Conservation (phyloP, 2,329 filamentous ascomycete genomes). For the Hymenoscyphus scutula region DNA sequence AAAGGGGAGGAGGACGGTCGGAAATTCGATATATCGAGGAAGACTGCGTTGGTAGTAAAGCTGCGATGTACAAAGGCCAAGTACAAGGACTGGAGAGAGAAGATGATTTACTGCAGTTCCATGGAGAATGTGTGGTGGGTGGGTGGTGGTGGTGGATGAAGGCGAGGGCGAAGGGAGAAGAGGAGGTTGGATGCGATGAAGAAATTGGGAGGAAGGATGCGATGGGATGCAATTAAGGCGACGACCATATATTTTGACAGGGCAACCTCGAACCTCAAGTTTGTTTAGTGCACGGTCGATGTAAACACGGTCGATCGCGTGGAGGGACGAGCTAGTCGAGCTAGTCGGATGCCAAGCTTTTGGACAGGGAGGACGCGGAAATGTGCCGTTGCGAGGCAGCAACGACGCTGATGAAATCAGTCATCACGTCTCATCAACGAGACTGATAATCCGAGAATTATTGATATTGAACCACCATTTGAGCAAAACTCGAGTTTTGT, state of each 20-base stretch:
- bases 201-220: constrained; percentile 8
- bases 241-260: background rate
- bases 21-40: constrained; percentile 14
- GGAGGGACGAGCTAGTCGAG: background rate
- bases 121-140: constrained; percentile 14
- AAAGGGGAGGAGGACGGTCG: constrained; percentile 17
- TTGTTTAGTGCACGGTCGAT: background rate
- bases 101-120: constrained; percentile 14
- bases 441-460: background rate
- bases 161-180: constrained; percentile 6
- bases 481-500: background rate
- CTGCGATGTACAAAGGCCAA: constrained; percentile 15
- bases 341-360: background rate
- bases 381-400: background rate
- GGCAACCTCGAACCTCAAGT: constrained; percentile 6
- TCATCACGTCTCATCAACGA: background rate
- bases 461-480: background rate
- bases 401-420: background rate
- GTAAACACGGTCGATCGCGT: constrained; percentile 7
- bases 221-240: background rate
- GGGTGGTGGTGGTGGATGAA: background rate
- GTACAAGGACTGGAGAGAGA: constrained; percentile 12
- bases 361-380: background rate
- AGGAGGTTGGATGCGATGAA: constrained; percentile 15
- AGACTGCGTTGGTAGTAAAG: constrained; percentile 10